phyloP scores from a whole-genome alignment of 1,284 basidiomycete genomes.

The Coniferiporia sulphurascens region DNA sequence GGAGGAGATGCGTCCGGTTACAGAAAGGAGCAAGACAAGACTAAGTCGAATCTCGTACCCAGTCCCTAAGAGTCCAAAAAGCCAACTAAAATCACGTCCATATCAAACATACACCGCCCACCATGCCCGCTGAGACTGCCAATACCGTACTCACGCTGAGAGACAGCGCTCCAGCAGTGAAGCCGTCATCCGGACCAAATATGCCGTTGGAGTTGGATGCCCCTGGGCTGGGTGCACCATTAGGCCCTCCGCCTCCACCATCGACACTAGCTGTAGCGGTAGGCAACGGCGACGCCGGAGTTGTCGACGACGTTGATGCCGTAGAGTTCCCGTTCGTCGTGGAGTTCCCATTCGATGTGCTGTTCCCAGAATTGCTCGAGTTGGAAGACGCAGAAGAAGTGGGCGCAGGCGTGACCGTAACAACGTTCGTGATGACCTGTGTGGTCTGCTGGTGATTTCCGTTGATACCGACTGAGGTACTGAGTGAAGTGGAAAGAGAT shows the following conservation, averaged over 20 bases:
- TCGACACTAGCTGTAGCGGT: constrained; percentile 51
- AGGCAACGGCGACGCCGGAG: constrained; percentile 33
- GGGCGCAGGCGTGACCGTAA: constrained; percentile 36
- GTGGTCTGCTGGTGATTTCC: constrained; percentile 36
- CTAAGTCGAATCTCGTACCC: background rate
- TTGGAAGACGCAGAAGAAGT: constrained; percentile 23
- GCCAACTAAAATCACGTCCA: constrained; percentile 3
- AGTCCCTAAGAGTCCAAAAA: background rate
- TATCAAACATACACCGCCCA: constrained; percentile 14
- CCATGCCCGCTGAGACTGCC: background rate
- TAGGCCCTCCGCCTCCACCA: constrained; percentile 44
- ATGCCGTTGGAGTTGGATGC: constrained; percentile 32
- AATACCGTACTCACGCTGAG: constrained; percentile 25
- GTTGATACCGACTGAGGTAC: constrained; percentile 31
- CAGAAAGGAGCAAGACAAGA: background rate
- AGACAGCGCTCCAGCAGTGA: constrained; percentile 50
- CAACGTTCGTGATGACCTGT: constrained; percentile 34
- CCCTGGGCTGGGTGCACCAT: constrained; percentile 48
- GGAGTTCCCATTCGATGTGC: constrained; percentile 5
- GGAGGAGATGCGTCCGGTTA: background rate
- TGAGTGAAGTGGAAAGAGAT: constrained; percentile 25
- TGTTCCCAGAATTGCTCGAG: constrained; percentile 22
- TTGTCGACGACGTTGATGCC: constrained; percentile 31
- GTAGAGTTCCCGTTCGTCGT: constrained; percentile 25
- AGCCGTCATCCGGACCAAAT: constrained; percentile 60